Percentiles rank a stretch among this genome's conserved stretches.
These are phyloP conservation scores for Phytophthora kernoviae DNA, from an alignment of 352 stramenopile species.

Conservation along the genomic window DNA sequence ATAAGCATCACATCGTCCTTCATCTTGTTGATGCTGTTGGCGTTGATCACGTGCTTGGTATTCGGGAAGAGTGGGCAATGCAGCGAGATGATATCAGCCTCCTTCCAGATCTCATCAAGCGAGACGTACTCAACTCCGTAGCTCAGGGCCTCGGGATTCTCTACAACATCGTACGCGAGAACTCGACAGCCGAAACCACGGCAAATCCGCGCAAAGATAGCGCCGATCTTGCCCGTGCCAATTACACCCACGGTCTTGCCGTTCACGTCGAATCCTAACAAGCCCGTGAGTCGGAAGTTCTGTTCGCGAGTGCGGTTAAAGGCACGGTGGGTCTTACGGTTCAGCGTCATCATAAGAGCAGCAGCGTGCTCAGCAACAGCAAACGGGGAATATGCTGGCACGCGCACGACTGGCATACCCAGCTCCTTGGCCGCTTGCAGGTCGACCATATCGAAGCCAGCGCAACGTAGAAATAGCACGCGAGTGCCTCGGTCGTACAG, in stretches of 20 bases:
- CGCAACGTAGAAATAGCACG: conserved; percentile 72
- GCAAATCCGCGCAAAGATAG: conserved; percentile 41
- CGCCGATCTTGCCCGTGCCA: conserved; percentile 40
- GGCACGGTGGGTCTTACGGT: conserved; percentile 61
- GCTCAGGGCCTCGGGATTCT: conserved; percentile 39
- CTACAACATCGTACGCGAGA: conserved; percentile 33
- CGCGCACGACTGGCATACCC: conserved; percentile 51
- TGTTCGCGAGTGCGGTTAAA: conserved; percentile 63
- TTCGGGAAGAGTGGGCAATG: conserved; percentile 76
- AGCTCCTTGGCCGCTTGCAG: conserved; percentile 43
- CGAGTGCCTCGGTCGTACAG: conserved; percentile 54
- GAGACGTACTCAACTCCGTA: conserved; percentile 27
- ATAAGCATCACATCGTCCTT: conserved; percentile 87
- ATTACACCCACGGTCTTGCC: conserved; percentile 65
- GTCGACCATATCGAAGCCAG: conserved; percentile 75
- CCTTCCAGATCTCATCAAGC: conserved; percentile 48
- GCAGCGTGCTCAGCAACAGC: conserved; percentile 67
- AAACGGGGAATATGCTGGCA: conserved; percentile 70
- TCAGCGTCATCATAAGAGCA: conserved; percentile 73
- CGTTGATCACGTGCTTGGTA: conserved; percentile 83
- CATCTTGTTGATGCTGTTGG: conserved; percentile 72
- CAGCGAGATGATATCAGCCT: conserved; percentile 84
- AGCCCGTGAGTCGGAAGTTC: conserved; percentile 61
- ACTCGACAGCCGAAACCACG: conserved; percentile 32
- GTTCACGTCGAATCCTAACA: conserved; percentile 57